A percentile compares a stretch with the other conserved stretches of the same genome.
phyloP scores from a whole-genome alignment of 2,329 filamentous ascomycete species.

The Penicillium sp. region DNA sequence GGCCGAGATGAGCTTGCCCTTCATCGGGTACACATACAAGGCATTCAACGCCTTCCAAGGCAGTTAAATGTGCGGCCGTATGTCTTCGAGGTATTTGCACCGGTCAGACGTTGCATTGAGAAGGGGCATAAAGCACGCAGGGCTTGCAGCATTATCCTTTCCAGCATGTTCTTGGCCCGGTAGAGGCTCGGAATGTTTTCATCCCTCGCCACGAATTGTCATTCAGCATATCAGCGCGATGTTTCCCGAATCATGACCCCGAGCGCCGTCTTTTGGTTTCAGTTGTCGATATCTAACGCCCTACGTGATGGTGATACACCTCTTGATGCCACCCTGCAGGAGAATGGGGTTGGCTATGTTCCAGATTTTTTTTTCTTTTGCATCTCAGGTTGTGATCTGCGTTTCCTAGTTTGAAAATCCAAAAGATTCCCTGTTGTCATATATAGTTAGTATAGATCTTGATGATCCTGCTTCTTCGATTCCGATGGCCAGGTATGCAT shows the following conservation, averaged over 20 bases:
- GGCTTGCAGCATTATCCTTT: constrained; percentile 32
- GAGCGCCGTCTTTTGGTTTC: constrained; percentile 25
- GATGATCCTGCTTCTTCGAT: too few species aligned
- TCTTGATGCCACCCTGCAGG: background rate
- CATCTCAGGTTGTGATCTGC: constrained; percentile 22
- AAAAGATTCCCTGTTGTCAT: constrained; percentile 6
- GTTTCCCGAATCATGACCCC: constrained; percentile 25
- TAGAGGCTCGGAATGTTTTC: constrained; percentile 25
- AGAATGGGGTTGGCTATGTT: constrained; percentile 3
- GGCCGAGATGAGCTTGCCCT: constrained; percentile 92
- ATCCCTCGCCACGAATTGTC: constrained; percentile 27
- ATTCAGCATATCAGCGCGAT: constrained; percentile 38
- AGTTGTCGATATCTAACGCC: constrained; percentile 26
- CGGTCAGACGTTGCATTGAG: constrained; percentile 2
- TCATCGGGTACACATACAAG: constrained; percentile 97
- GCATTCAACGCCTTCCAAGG: constrained; percentile 71
- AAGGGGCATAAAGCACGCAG: constrained; percentile 28
- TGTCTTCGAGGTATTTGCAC: constrained; percentile 18
- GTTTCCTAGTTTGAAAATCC: constrained; percentile 14
- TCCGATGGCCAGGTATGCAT: too few species aligned
- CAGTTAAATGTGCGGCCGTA: constrained; percentile 28
- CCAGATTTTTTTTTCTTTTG: constrained; percentile 8
- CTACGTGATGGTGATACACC: constrained; percentile 7
- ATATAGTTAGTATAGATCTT: background rate
- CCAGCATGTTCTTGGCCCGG: constrained; percentile 19